Evolutionary conservation across 495 filamentous ascomycete species (phyloP).

Genomic region (Neurospora sp.): DNA sequence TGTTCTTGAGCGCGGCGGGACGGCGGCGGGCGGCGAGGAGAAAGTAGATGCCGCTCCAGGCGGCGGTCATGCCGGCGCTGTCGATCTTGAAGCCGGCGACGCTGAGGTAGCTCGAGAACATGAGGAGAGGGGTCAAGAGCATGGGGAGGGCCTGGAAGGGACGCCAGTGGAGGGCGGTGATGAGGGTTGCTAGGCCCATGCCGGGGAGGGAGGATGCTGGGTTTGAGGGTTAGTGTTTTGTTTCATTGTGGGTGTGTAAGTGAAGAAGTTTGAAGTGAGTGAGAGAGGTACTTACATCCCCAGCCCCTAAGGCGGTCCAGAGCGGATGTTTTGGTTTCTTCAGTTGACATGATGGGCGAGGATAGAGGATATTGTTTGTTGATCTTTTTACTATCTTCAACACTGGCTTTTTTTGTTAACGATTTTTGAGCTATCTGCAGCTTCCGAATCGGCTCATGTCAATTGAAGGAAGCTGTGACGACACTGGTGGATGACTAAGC

Average conservation of each 20-base stretch:
- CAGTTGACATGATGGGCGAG: not conserved
- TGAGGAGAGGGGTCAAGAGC: slow-evolving; percentile 72
- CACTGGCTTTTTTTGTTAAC: not conserved
- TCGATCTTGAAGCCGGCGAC: slow-evolving; percentile 69
- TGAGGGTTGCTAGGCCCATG: slow-evolving; percentile 66
- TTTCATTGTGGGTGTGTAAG: not conserved
- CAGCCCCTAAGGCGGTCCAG: slow-evolving; percentile 1
- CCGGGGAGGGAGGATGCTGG: slow-evolving; percentile 72
- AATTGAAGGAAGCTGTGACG: not conserved
- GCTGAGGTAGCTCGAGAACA: slow-evolving; percentile 80
- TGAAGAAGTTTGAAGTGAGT: not conserved
- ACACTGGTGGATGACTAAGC: not conserved
- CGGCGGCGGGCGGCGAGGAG: slow-evolving; percentile 61
- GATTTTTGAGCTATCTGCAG: not conserved
- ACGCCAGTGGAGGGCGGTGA: slow-evolving; percentile 64
- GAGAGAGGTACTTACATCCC: slow-evolving; percentile 2
- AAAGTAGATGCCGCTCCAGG: slow-evolving; percentile 79
- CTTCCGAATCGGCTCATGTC: not conserved
- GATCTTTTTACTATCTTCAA: not conserved
- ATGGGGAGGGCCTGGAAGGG: slow-evolving; percentile 68
- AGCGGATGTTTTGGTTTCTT: not conserved
- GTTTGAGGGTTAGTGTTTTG: not conserved
- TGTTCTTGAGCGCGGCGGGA: slow-evolving; percentile 40
- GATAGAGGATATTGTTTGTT: not conserved
- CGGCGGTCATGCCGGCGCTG: slow-evolving; percentile 70